A percentile compares a stretch with the other conserved stretches of the same genome.
Evolutionary conservation across 2,329 filamentous ascomycete species (phyloP).

Genomic region (Dichotomopilus funicola): DNA sequence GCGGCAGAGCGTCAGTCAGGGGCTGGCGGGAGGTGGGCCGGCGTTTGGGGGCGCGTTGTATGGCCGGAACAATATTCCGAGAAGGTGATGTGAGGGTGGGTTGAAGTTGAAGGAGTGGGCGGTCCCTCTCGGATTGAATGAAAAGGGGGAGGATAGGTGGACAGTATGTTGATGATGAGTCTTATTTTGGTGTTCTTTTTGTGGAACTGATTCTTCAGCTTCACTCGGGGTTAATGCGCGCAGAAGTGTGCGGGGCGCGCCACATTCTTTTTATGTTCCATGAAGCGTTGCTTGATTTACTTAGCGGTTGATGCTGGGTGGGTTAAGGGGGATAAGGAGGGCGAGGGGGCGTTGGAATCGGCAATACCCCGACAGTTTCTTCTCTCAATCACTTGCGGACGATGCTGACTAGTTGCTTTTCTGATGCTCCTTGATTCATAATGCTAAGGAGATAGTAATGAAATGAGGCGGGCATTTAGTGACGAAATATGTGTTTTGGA

Average conservation of each 20-base stretch:
- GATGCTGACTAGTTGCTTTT: background rate
- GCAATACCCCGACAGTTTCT: constrained; percentile 12
- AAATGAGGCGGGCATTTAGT: no score
- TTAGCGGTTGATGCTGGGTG: background rate
- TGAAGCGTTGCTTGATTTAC: background rate
- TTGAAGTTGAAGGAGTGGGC: background rate
- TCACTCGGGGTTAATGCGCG: no score
- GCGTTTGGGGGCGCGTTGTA: constrained; percentile 35
- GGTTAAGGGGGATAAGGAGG: background rate
- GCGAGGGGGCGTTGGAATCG: constrained; percentile 6
- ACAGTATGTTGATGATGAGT: background rate
- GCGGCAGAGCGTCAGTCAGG: constrained; percentile 70
- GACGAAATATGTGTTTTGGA: no score
- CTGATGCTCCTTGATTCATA: background rate
- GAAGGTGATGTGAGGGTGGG: constrained; percentile 33
- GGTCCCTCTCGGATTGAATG: background rate
- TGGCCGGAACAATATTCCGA: constrained; percentile 41
- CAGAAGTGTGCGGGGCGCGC: no score
- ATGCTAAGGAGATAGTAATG: background rate
- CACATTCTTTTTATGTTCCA: background rate
- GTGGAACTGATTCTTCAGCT: background rate
- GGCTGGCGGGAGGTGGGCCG: constrained; percentile 41
- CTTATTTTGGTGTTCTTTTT: background rate
- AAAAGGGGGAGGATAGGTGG: background rate
- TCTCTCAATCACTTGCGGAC: background rate